A percentile compares a stretch with the other conserved stretches of the same genome.
These are phyloP conservation scores for Tolypocladium paradoxum DNA, from an alignment of 2,329 filamentous ascomycete species.

Conservation along the genomic window DNA sequence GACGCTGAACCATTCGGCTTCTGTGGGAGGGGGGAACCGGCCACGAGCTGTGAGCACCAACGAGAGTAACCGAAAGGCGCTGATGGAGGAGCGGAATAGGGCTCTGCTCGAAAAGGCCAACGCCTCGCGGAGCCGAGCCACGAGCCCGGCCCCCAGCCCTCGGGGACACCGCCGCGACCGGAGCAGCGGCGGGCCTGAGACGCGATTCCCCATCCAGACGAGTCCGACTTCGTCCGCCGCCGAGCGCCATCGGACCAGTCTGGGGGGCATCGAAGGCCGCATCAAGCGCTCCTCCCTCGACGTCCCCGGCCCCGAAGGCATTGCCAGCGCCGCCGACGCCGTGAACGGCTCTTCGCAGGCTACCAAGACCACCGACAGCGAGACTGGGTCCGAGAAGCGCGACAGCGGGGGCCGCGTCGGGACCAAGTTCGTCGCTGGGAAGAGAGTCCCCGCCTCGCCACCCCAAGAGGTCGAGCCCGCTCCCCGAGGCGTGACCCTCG, in stretches of 20 bases:
- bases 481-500: slow-evolving; percentile 36
- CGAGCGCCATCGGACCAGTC: slow-evolving; percentile 38
- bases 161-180: slow-evolving; percentile 66
- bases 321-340: slow-evolving; percentile 27
- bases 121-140: slow-evolving; percentile 58
- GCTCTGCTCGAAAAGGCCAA: slow-evolving; percentile 61
- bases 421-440: slow-evolving; percentile 37
- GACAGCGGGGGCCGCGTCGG: slow-evolving; percentile 46
- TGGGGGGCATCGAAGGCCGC: slow-evolving; percentile 35
- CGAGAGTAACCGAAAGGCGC: slow-evolving; percentile 85
- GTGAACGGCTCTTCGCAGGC: slow-evolving; percentile 28
- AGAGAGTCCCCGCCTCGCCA: slow-evolving; percentile 25
- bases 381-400: slow-evolving; percentile 40
- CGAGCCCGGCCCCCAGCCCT: slow-evolving; percentile 57
- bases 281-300: slow-evolving; percentile 64
- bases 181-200: slow-evolving; percentile 62
- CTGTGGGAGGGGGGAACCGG: slow-evolving; percentile 40
- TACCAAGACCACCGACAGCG: slow-evolving; percentile 10
- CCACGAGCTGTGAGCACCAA: slow-evolving; percentile 87
- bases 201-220: slow-evolving; percentile 74
- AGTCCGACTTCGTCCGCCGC: slow-evolving; percentile 40
- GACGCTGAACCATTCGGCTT: slow-evolving; percentile 53
- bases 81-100: slow-evolving; percentile 87
- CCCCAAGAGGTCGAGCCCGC: slow-evolving; percentile 15
- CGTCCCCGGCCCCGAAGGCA: slow-evolving; percentile 54